Evolutionary conservation across 1,139 yeast genomes (phyloP), one percentile per base, ranked within the genome.

Genomic region (Kodamaea arcana): DNA sequence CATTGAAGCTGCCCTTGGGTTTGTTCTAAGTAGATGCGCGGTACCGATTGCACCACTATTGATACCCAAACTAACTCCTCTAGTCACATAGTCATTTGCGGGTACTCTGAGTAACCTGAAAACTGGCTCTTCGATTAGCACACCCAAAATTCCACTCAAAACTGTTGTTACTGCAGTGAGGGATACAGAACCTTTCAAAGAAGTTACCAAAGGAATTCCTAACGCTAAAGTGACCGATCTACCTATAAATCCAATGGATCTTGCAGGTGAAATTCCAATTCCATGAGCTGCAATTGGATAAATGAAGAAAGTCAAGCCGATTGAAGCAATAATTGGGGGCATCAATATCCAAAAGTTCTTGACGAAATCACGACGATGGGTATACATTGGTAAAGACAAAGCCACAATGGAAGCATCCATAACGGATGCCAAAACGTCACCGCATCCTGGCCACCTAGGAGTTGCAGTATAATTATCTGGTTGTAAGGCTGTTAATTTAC

Each of bases 11-110:
- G 94, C 92, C 44, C 94, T 63, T 4, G 94, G 86, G 48, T 83
- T 90, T 24, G 71, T 69, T 21, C 73, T 75, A 24, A 84, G 58
- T 33, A 84, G 60, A 54, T 82, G 83, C 0, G 92, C 92, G 3
- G 94, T 82, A 1, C 88, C 87, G 34, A 84, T 81, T 1, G 94
- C 94, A 4, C 90, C 86, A 48, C 90, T 81, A 50, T 81, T 82
- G 33, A 83, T 72, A 2, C 94, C 94, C 35, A 83, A 59, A 1
- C 86, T 78, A 12, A 83, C 77, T 1, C 94, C 94, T 43, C 90
- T 60, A 0, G 90, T 80, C 5, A 84, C 80, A 50, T 75, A 84
- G 52, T 84, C 94, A 47, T 75, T 74, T 23, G 72, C 68, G 4
- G 78, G 66, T 3, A 84, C 69, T 30, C 80, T 54, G 27, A 83